Conservation (phyloP, 768 basidiomycete genomes). For the Exidia glandulosa region DNA sequence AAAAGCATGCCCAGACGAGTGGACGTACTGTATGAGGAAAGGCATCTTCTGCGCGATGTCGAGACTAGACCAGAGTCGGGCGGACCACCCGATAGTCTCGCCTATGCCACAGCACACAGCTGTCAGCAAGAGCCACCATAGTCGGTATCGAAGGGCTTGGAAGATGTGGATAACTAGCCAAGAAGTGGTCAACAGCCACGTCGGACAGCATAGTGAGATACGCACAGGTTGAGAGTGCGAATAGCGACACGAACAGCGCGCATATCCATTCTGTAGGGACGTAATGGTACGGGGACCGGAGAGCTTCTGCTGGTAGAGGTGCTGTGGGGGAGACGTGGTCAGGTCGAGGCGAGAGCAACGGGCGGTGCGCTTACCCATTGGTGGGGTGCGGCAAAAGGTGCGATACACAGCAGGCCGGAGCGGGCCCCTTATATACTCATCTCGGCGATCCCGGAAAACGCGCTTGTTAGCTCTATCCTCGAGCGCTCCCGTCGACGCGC, state of each 20-base stretch:
- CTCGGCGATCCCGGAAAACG: no score
- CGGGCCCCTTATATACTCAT: no score
- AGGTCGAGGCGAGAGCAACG: neutral
- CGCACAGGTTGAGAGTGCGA: slow-evolving; percentile 29
- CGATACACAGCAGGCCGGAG: no score
- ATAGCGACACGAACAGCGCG: slow-evolving; percentile 29
- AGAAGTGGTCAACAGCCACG: neutral
- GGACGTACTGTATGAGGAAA: slow-evolving; percentile 33
- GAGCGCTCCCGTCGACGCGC: no score
- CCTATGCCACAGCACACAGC: slow-evolving; percentile 33
- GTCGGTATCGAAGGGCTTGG: slow-evolving; percentile 32
- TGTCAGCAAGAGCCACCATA: slow-evolving; percentile 46
- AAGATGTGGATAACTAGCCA: slow-evolving; percentile 33
- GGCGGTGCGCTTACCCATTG: neutral
- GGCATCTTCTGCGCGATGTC: slow-evolving; percentile 14
- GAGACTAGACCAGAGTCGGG: slow-evolving; percentile 38
- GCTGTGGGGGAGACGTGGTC: neutral
- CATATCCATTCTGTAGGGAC: slow-evolving; percentile 29
- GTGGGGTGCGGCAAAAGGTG: no score
- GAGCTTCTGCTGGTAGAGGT: neutral
- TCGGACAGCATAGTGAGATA: neutral
- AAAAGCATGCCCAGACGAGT: neutral
- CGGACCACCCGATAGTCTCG: slow-evolving; percentile 48
- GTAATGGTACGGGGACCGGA: slow-evolving; percentile 31
- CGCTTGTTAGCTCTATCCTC: no score